A percentile compares a stretch with the other conserved stretches of the same genome.
phyloP scores from a whole-genome alignment of 306 rosid genomes.

The Quercus variabilis region DNA sequence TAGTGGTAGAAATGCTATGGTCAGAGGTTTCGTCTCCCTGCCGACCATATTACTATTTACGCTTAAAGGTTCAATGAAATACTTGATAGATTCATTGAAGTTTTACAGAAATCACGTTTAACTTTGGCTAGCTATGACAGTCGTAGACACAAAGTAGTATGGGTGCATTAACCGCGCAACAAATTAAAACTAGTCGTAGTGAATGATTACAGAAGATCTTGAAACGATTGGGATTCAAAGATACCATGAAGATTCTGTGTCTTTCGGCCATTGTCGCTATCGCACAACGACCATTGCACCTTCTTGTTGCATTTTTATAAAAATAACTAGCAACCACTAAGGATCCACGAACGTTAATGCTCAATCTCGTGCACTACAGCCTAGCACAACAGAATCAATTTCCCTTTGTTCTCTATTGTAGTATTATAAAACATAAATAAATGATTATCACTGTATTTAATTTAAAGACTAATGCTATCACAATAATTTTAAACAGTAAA shows the following conservation, averaged over 20 bases:
- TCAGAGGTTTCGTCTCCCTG: neutral
- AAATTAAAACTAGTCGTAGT: neutral
- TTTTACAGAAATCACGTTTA: neutral
- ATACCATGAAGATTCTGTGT: neutral
- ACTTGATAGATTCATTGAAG: neutral
- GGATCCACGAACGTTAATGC: neutral
- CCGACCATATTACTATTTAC: neutral
- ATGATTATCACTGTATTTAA: neutral
- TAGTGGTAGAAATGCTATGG: neutral
- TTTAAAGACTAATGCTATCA: too few species aligned
- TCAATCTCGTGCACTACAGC: slow-evolving; percentile 14
- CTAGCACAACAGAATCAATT: slow-evolving; percentile 23
- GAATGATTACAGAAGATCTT: neutral
- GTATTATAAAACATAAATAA: neutral
- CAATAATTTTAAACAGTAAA: too few species aligned
- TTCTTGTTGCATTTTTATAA: neutral
- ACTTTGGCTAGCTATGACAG: neutral
- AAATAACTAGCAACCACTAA: neutral
- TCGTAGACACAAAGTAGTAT: neutral
- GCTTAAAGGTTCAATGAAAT: neutral
- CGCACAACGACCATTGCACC: neutral
- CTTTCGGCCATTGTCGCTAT: neutral
- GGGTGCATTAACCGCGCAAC: too few species aligned
- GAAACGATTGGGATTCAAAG: neutral
- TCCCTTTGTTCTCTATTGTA: neutral